Conservation (phyloP, 257 asterid species). For the Solanum neorickii region DNA sequence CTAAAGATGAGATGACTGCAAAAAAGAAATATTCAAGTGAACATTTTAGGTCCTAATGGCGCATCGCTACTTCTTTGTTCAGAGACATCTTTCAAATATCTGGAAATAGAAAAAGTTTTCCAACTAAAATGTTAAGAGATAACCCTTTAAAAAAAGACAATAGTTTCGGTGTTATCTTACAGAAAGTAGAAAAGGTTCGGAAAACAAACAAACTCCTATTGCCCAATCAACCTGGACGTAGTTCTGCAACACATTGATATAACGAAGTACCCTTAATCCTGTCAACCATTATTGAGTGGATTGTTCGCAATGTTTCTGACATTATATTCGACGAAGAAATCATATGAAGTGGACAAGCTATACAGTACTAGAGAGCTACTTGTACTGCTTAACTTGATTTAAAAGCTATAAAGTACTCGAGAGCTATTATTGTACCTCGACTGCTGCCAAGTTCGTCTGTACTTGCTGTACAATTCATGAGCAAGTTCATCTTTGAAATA, state of each 20-base stretch:
- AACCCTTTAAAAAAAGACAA: neutral
- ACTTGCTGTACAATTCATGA: constrained; percentile 55
- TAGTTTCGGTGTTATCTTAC: neutral
- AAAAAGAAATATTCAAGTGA: neutral
- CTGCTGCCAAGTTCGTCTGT: constrained; percentile 63
- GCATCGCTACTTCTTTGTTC: neutral
- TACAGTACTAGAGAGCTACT: neutral
- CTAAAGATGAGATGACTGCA: neutral
- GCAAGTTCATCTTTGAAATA: constrained; percentile 93
- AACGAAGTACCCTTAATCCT: neutral
- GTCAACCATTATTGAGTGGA: neutral
- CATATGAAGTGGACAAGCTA: neutral
- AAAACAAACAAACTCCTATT: neutral
- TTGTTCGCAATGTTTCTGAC: neutral
- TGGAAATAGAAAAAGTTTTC: neutral
- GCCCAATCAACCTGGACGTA: neutral
- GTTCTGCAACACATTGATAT: neutral
- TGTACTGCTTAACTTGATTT: neutral
- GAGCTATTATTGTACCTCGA: constrained; percentile 38
- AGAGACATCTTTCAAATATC: neutral
- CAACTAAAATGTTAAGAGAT: neutral
- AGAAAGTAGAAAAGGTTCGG: neutral
- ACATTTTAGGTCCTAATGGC: neutral
- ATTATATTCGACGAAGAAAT: neutral
- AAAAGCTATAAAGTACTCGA: neutral